Evolutionary conservation across 345 rosid species (phyloP), one percentile per base, ranked within the genome.

Genomic region (Lepidium africanum): DNA sequence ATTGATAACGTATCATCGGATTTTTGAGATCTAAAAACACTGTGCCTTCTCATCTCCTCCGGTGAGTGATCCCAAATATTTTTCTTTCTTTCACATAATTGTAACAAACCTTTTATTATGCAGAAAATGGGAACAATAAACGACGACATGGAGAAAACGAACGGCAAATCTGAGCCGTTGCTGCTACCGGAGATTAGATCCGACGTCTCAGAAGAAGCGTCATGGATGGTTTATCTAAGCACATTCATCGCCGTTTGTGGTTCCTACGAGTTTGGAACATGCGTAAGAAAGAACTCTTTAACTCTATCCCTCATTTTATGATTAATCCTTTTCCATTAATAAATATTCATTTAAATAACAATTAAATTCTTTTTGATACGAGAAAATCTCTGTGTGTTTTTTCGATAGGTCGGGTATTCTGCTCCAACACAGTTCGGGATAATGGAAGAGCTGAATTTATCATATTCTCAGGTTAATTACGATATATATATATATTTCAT

Each of bases 231-330:
- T 74, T 64, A 36, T 27, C 63, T 84, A 42, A 80, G 86, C 76
- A 82, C 89, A 5, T 71, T 62, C 64, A 50, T 84, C 43, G 86
- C 86, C 10, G 82, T 84, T 65, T 82, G 83, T 72, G 89, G 84
- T 25, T 80, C 89, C 56, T 80, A 54, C 48, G 81, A 67, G 60
- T 82, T 80, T 36, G 89, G 89, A 50, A 62, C 79, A 5, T 77
- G 86, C 69, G 89, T 84, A 79, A 63, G 84, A 36, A 14, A n/a
- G n/a, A n/a, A 10, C 40, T 2, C 7, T 51, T 30, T 9, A 15
- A 17, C 23, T 1, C 27, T 0, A 9, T 41, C 14, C 21, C 2
- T 48, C 13, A 21, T n/a, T n/a, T n/a, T n/a, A n/a, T n/a, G n/a
- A n/a, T n/a, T 27, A 57, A 57, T 52, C 58, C 25, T 37, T 32